Conservation (phyloP, 2,329 filamentous ascomycete genomes). For the Neurospora crassa region DNA sequence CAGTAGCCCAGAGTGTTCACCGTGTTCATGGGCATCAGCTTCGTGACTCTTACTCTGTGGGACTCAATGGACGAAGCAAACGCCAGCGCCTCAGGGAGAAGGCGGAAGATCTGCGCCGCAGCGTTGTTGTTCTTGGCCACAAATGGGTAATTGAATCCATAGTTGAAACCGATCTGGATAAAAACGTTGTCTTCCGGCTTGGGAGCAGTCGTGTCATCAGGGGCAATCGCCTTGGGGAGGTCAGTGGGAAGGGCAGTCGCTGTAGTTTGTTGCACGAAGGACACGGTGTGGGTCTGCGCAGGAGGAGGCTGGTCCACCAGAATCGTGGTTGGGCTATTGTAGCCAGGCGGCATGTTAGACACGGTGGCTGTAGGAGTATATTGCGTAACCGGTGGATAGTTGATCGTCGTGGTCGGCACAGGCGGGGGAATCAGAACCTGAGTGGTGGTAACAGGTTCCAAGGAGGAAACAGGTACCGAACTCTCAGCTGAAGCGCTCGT, state of each 20-base stretch:
- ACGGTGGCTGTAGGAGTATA: neutral
- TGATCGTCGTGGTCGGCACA: neutral
- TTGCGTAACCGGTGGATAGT: neutral
- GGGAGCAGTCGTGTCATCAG: slow-evolving; percentile 43
- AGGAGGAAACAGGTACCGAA: neutral
- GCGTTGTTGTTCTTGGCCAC: slow-evolving; percentile 63
- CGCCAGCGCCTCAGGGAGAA: slow-evolving; percentile 61
- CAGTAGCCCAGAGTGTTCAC: slow-evolving; percentile 61
- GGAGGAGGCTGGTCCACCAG: neutral
- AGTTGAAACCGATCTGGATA: slow-evolving; percentile 79
- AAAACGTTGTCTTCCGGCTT: slow-evolving; percentile 56
- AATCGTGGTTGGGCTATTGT: slow-evolving; percentile 2
- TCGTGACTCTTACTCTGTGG: slow-evolving; percentile 54
- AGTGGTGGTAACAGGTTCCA: neutral
- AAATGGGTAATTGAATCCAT: slow-evolving; percentile 74
- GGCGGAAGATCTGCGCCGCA: slow-evolving; percentile 76
- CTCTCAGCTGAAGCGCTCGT: neutral
- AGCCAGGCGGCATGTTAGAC: neutral
- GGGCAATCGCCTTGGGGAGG: slow-evolving; percentile 68
- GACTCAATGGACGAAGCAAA: slow-evolving; percentile 49
- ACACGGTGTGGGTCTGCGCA: neutral
- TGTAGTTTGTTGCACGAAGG: slow-evolving; percentile 12
- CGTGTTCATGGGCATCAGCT: slow-evolving; percentile 70
- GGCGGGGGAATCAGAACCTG: neutral
- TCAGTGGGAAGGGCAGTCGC: slow-evolving; percentile 45